Conservation (phyloP, 2,329 filamentous ascomycete genomes). For the Ceratocystis albifundus region DNA sequence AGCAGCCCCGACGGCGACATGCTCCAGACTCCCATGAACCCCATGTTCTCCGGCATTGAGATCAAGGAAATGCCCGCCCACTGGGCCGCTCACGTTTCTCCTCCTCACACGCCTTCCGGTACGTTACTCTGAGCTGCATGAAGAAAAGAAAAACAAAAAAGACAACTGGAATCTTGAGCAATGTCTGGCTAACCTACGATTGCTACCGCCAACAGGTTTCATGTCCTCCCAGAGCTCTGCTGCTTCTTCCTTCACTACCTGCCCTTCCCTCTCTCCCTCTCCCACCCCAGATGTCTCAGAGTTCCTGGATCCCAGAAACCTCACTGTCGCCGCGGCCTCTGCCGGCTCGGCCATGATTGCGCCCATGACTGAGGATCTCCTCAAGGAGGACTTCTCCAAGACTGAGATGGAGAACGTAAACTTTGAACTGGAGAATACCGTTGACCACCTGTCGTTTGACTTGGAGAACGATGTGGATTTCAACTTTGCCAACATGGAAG, state of each 20-base stretch:
- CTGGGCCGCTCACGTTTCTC: conserved; percentile 67
- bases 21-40: conserved; percentile 71
- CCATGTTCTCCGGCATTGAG: conserved; percentile 62
- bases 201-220: conserved; percentile 4
- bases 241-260: conserved; percentile 39
- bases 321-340: conserved; percentile 56
- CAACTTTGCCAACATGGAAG: conserved; percentile 40
- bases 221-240: conserved; percentile 22
- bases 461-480: conserved; percentile 30
- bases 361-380: conserved; percentile 53
- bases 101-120: conserved; percentile 76
- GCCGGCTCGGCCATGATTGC: conserved; percentile 44
- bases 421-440: conserved; percentile 31
- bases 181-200: background rate
- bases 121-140: conserved; percentile 40
- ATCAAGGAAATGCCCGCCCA: conserved; percentile 47
- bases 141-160: too few species aligned
- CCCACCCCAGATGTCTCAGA: conserved; percentile 66
- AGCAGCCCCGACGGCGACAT: conserved; percentile 76
- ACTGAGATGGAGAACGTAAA: conserved; percentile 35
- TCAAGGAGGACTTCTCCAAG: conserved; percentile 36
- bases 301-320: conserved; percentile 83
- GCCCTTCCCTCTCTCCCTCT: conserved; percentile 67
- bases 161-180: too few species aligned
- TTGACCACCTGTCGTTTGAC: background rate